These are phyloP conservation scores for Naegleria fowleri DNA, from an alignment of 208 protist species.

Conservation along the genomic window DNA sequence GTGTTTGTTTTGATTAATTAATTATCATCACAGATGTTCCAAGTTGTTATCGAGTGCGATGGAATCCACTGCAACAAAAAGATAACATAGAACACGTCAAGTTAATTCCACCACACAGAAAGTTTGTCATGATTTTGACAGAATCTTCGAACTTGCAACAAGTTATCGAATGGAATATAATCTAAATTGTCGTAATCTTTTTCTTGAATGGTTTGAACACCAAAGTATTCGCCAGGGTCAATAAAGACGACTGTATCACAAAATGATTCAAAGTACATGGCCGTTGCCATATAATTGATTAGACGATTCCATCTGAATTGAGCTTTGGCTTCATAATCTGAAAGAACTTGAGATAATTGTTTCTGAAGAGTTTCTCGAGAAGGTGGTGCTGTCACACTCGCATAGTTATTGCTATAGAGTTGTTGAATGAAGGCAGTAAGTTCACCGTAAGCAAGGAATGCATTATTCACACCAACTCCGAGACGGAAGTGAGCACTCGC, in stretches of 20 bases:
- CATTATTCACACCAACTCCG: conserved; percentile 21
- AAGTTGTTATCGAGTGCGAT: no score
- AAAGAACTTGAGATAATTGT: background rate
- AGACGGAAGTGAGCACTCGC: background rate
- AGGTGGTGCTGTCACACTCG: background rate
- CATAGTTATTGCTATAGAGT: background rate
- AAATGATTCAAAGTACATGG: conserved; percentile 18
- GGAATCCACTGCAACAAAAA: no score
- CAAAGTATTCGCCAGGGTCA: background rate
- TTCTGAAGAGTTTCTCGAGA: background rate
- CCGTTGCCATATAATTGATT: background rate
- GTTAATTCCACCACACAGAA: background rate
- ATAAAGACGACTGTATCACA: background rate
- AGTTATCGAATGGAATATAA: background rate
- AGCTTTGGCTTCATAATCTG: background rate
- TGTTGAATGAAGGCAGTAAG: background rate
- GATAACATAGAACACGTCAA: no score
- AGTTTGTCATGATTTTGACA: background rate
- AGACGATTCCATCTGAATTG: background rate
- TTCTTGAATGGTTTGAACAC: background rate
- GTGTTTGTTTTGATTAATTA: no score
- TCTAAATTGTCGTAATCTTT: background rate
- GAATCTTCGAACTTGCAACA: background rate
- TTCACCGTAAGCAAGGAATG: background rate
- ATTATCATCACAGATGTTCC: no score